Evolutionary conservation across 1,284 basidiomycete species (phyloP), one percentile per base, ranked within the genome.

Genomic region (Pseudozyma sp.): DNA sequence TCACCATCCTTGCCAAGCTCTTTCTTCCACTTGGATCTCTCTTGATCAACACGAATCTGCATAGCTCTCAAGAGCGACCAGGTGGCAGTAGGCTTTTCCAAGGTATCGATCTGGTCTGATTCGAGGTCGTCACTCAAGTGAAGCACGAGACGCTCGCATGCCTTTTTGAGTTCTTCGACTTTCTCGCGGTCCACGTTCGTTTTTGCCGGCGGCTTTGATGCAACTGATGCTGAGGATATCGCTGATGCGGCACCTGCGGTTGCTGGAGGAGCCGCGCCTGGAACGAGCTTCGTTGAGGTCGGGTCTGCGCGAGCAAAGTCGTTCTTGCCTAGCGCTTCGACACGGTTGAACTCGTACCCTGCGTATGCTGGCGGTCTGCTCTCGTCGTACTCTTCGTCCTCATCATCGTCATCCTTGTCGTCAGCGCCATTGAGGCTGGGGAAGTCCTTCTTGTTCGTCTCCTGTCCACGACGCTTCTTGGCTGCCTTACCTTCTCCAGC

Each of bases 401-500:
- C 66, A n/a, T 66, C 43, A 4, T 71, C 70, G 2, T 67, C 70
- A 4, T 56, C 59, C 7, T 49, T 66, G 42, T 51, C 62, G 11
- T 60, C 62, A 11, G 63, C 52, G n/a, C 66, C 58, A 42, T 59
- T 64, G 38, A 61, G 52, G 3, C 59, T 10, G 19, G 58, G 67
- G 42, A 51, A 56, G 39, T 49, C 63, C 11, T 70, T 58, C 34
- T 56, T 59, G 44, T 39, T 63, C 12, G 49, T 0, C 11, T 68
- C 52, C 51, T 64, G 36, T 31, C 54, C 71, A 80, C 63, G 5
- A 77, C 78, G 31, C 78, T 79, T 36, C 60, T 80, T 43, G n/a
- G 65, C 25, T 55, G 71, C 85, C 68, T 86, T 76, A 42, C 80
- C 77, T 74, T 86, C 85, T 62, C 85, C 42, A 73, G 81, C 80